These are phyloP conservation scores for Eremochloa ophiuroides DNA, from an alignment of 176 grass and related monocot species.

Conservation along the genomic window DNA sequence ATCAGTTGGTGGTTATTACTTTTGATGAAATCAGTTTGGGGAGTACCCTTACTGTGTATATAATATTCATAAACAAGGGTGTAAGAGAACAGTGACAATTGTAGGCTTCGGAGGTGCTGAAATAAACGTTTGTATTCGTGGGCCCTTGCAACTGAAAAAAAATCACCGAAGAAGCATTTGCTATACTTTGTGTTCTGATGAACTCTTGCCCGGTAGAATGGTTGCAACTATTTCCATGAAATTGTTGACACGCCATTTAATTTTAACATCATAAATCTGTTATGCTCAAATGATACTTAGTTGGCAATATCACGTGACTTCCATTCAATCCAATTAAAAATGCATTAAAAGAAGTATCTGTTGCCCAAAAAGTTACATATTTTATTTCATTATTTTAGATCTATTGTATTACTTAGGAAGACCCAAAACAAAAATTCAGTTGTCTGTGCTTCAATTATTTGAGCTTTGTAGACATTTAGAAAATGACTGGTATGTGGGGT, in stretches of 20 bases:
- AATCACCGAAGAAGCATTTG: not conserved
- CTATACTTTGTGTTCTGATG: not conserved
- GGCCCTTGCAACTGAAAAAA: not conserved
- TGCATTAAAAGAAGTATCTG: not conserved
- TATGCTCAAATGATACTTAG: not conserved
- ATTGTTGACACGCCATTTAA: not conserved
- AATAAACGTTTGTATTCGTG: not conserved
- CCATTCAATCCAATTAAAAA: too few species aligned
- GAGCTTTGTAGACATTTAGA: not conserved
- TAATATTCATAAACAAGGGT: not conserved
- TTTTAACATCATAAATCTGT: not conserved
- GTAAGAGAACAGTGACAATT: not conserved
- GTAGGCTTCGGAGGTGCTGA: too few species aligned
- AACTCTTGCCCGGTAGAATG: not conserved
- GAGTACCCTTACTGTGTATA: not conserved
- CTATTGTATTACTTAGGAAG: not conserved
- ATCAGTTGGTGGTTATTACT: not conserved
- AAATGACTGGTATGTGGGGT: not conserved
- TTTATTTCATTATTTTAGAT: too few species aligned
- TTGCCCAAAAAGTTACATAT: not conserved
- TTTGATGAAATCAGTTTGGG: not conserved
- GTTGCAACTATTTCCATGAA: not conserved
- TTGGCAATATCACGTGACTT: not conserved
- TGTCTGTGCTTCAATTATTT: not conserved
- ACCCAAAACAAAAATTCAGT: not conserved